phyloP scores from a whole-genome alignment of 805 yeast species.

The Zygoascus ofunaensis region DNA sequence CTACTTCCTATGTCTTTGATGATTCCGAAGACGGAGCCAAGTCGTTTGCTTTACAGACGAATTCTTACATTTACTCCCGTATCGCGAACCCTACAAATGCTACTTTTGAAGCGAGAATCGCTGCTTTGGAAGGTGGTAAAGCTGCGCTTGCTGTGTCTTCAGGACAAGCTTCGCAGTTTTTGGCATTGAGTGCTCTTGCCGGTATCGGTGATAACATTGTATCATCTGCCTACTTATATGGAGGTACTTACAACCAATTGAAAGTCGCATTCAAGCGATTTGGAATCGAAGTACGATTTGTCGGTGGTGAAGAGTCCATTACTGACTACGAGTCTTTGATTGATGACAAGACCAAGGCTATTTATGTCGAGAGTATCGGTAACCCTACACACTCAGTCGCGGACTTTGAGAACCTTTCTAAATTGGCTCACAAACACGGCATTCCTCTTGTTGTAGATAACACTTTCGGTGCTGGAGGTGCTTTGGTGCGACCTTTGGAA shows the following conservation, averaged over 20 bases:
- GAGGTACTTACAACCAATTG: conserved; percentile 95
- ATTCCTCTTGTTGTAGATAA: conserved; percentile 88
- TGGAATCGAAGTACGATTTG: conserved; percentile 81
- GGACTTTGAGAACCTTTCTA: conserved; percentile 69
- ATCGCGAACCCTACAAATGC: conserved; percentile 89
- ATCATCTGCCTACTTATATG: conserved; percentile 79
- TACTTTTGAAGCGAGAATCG: conserved; percentile 83
- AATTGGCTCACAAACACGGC: conserved; percentile 76
- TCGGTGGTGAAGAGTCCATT: conserved; percentile 63
- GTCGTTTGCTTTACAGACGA: conserved; percentile 72
- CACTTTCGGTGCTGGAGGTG: conserved; percentile 97
- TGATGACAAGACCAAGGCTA: conserved; percentile 81
- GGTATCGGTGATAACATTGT: conserved; percentile 84
- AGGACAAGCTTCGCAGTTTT: conserved; percentile 94
- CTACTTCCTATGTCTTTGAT: conserved; percentile 80
- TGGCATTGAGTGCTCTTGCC: conserved; percentile 76
- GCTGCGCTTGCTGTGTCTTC: conserved; percentile 85
- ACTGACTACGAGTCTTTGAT: conserved; percentile 64
- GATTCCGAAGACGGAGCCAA: conserved; percentile 90
- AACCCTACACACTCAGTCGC: conserved; percentile 91
- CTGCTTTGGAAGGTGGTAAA: conserved; percentile 87
- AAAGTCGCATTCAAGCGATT: conserved; percentile 83
- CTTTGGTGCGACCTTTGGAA: conserved; percentile 69
- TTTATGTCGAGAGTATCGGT: conserved; percentile 84
- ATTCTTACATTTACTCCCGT: conserved; percentile 84